Evolutionary conservation across 2,329 filamentous ascomycete species (phyloP), one percentile per base, ranked within the genome.

Genomic region (Talaromyces piceae): DNA sequence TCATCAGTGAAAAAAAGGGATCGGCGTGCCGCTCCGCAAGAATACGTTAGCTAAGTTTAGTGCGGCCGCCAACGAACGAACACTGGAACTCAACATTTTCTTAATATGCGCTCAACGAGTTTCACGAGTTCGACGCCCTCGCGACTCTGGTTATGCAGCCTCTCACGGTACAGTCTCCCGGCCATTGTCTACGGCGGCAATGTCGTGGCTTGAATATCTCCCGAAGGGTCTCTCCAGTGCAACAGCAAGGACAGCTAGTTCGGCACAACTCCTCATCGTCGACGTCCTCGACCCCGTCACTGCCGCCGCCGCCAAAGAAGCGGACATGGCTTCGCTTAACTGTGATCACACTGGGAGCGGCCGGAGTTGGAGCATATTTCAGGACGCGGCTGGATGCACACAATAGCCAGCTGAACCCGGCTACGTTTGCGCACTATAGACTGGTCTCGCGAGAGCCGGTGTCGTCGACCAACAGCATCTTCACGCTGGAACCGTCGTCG

Each of bases 391-490:
- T 63, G 33, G 58, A 55, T 23, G 49, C 58, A 3, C 46, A 44
- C 5, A 64, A 63, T 3, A 56, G 60, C 4, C 64, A 60, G 0
- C 51, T 72, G 28, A 70, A 71, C 49, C 67, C 64, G 5, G 48
- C 61, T 33, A 65, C 61, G 1, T 75, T 75, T 55, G 68, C 67
- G 13, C 61, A 67, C 33, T 75, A 72, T 52, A 58, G 63, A 37
- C 61, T 76, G 9, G 62, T 72, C 12, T 69, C 70, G 4, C 69
- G 67, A 55, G 67, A 73, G 30, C 67, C 65, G 2, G 66, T 75
- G 5, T 75, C 73, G 6, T 65, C 73, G n/a, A 74, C 71, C 4
- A 71, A 71, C 52, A 71, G 69, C 57, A 65, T 76, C 16, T 73
- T 76, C 60, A 72, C 66, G 12, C 60, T 76, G 11, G 64, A 65